Base-by-base conservation (phyloP, 169 alveolate species). In the Plasmodium vivax region DNA sequence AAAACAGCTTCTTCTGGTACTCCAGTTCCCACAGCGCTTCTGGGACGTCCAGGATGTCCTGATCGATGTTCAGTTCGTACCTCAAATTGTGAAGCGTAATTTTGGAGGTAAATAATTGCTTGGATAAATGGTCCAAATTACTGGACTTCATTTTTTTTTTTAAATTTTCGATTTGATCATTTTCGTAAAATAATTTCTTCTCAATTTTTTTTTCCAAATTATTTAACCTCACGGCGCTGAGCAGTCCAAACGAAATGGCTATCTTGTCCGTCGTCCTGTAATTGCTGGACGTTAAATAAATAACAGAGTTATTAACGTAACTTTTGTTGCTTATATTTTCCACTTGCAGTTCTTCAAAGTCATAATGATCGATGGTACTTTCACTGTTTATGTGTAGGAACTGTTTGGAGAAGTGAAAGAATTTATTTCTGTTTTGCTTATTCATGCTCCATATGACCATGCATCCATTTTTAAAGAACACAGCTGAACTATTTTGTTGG, bases 11-110 rank as follows among this genome's bases (percentile, higher is more conserved):
- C 43, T 95, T 79, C 83, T 93, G 96, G 19, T 96, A 74, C 73
- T 96, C 97, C 34, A 80, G 84, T 23, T 96, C 97, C 97, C 97
- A 96, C 34, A 96, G 47, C 12, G 91, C 58, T 54, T 95, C 96
- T n/a, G 97, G 96, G 19, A 92, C 91, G 68, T 96, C 97, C 10
- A 94, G 77, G 23, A 93, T 93, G 79, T 94, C 97, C 93, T 91
- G 95, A 14, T 91, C 95, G 38, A 91, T 91, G 36, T 91, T 91
- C 73, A 91, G 81, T 34, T 91, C 92, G 32, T 91, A 91, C 68
- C 95, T 41, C 82, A 91, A 43, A 91, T 91, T 91, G 45, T 91
- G 95, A 16, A 91, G 79, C 68, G 84, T 91, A 81, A 47, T 81
- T 91, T 91, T 91, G 27, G 95, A 91, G 47, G 90, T 41, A 68